Conservation (phyloP, 73 alveolate genomes). For the Blepharisma stoltei region DNA sequence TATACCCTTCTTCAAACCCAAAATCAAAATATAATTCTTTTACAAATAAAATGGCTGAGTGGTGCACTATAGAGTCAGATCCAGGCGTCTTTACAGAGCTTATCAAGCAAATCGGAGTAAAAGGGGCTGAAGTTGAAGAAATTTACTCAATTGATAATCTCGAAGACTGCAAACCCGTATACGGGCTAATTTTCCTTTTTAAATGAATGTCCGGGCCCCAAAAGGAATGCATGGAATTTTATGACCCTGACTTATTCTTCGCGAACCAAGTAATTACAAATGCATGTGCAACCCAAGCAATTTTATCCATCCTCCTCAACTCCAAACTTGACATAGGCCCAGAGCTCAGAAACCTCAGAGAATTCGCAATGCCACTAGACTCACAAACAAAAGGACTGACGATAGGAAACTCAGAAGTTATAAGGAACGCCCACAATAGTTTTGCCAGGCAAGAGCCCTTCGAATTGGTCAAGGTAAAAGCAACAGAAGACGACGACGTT, state of each 20-base stretch:
- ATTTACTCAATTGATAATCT: constrained; percentile 71
- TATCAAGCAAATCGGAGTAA: constrained; percentile 84
- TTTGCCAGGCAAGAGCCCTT: constrained; percentile 92
- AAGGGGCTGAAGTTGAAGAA: constrained; percentile 93
- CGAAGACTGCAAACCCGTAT: constrained; percentile 67
- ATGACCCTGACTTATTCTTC: constrained; percentile 92
- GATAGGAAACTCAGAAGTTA: constrained; percentile 76
- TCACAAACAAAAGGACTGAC: constrained; percentile 79
- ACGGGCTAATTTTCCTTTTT: constrained; percentile 89
- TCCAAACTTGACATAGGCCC: constrained; percentile 85
- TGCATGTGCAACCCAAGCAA: constrained; percentile 97
- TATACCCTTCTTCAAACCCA: too few relatives aligned
- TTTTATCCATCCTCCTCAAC: constrained; percentile 80
- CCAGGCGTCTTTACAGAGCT: constrained; percentile 96
- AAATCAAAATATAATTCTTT: too few relatives aligned
- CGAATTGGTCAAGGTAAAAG: constrained; percentile 64
- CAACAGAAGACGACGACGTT: constrained; percentile 77
- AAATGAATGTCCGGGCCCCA: constrained; percentile 65
- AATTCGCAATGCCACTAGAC: constrained; percentile 67
- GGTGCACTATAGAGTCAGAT: constrained; percentile 95
- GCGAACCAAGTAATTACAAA: constrained; percentile 89
- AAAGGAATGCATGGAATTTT: constrained; percentile 64
- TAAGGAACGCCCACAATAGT: constrained; percentile 81
- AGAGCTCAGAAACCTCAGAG: constrained; percentile 77
- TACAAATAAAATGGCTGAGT: constrained; percentile 50